phyloP scores from a whole-genome alignment of 2,329 filamentous ascomycete genomes.

The Cytospora schulzeri region DNA sequence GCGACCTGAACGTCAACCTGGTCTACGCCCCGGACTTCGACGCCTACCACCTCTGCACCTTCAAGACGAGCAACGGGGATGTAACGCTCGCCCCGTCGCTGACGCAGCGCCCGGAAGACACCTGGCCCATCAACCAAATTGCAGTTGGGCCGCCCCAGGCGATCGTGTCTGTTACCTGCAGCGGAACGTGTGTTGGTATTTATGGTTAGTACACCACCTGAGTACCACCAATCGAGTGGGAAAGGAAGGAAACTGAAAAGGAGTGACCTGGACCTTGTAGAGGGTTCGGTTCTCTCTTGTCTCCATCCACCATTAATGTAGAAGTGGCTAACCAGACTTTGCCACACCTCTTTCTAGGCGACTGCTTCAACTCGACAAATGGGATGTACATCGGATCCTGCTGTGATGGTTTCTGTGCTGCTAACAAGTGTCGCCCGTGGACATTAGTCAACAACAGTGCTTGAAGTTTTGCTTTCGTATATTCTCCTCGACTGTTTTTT shows the following conservation, averaged over 20 bases:
- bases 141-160: slow-evolving; percentile 17
- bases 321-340: not conserved
- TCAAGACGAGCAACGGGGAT: slow-evolving; percentile 14
- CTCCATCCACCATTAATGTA: not conserved
- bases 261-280: too few relatives aligned
- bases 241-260: too few relatives aligned
- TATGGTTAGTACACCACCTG: slow-evolving; percentile 10
- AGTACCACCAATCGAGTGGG: too few relatives aligned
- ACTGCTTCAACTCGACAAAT: slow-evolving; percentile 3
- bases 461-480: too few relatives aligned
- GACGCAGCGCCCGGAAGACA: slow-evolving; percentile 16
- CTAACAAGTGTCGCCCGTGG: slow-evolving; percentile 18
- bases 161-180: slow-evolving; percentile 21
- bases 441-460: too few relatives aligned
- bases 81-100: slow-evolving; percentile 10
- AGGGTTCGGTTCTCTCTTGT: too few relatives aligned
- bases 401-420: slow-evolving; percentile 27
- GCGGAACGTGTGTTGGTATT: slow-evolving; percentile 11
- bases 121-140: slow-evolving; percentile 23
- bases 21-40: slow-evolving; percentile 17
- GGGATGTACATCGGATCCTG: slow-evolving; percentile 8
- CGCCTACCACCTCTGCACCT: slow-evolving; percentile 13
- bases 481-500: too few relatives aligned
- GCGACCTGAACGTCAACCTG: slow-evolving; percentile 16
- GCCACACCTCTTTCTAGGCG: not conserved